Conservation (phyloP, 140 eudicot species). For the Ambrosia hybrid region DNA sequence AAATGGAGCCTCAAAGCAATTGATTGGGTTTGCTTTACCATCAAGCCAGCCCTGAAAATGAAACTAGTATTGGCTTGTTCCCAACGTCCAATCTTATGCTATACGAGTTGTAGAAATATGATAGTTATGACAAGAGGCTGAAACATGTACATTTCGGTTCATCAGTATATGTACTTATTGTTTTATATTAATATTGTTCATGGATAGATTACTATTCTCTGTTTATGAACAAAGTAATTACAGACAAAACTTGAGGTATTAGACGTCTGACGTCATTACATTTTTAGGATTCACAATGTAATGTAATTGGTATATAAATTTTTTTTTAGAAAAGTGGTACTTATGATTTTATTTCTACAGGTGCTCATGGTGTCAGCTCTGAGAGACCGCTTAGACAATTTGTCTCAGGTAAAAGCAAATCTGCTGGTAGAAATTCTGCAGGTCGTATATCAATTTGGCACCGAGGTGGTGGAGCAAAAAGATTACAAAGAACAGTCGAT, state of each 20-base stretch:
- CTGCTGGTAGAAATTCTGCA: slow-evolving; percentile 50
- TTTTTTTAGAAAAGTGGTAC: background rate
- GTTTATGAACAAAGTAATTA: background rate
- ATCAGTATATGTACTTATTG: too few relatives aligned
- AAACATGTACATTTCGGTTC: too few relatives aligned
- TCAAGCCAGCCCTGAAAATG: too few relatives aligned
- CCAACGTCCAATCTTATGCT: too few relatives aligned
- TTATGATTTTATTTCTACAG: slow-evolving; percentile 17
- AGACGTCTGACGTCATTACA: too few relatives aligned
- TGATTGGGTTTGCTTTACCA: too few relatives aligned
- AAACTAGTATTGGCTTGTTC: too few relatives aligned
- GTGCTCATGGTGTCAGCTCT: slow-evolving; percentile 21
- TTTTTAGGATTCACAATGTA: background rate
- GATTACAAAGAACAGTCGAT: slow-evolving; percentile 43
- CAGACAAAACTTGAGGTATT: background rate
- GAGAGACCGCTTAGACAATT: slow-evolving; percentile 42
- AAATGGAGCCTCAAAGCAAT: too few relatives aligned
- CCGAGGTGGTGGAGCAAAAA: slow-evolving; percentile 54
- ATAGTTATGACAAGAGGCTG: too few relatives aligned
- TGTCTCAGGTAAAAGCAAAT: slow-evolving; percentile 33
- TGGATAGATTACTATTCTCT: background rate
- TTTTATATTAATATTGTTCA: too few relatives aligned
- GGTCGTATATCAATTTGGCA: slow-evolving; percentile 51
- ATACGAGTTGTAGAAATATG: too few relatives aligned
- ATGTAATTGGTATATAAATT: background rate